A percentile compares a stretch with the other conserved stretches of the same genome.
These are phyloP conservation scores for Blastobotrys mokoenaii DNA, from an alignment of 805 yeast species.

Conservation along the genomic window DNA sequence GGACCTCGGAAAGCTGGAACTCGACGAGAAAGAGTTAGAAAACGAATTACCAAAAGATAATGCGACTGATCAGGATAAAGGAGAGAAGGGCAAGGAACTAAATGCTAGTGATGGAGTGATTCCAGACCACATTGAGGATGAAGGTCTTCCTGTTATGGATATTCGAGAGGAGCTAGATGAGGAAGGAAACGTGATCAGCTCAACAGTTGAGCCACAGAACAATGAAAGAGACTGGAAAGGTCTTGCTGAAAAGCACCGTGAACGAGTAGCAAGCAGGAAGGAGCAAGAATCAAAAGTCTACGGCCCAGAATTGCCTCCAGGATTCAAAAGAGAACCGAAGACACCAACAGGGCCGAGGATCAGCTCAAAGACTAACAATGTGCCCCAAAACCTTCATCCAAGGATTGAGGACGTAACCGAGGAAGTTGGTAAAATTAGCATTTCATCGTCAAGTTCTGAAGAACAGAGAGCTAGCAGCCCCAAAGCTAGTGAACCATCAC, in stretches of 20 bases:
- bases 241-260: not conserved
- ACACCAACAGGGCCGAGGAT: not conserved
- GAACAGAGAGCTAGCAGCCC: no score
- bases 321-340: not conserved
- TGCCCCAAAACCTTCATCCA: not conserved
- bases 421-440: no score
- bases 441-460: no score
- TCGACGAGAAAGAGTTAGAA: conserved; percentile 18
- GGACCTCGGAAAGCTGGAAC: conserved; percentile 7
- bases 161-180: conserved; percentile 81
- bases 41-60: no score
- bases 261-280: not conserved
- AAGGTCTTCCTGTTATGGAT: conserved; percentile 78
- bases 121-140: no score
- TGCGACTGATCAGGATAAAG: conserved; percentile 24
- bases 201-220: conserved; percentile 37
- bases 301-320: not conserved
- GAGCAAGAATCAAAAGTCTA: not conserved
- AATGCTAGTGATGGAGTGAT: conserved; percentile 42
- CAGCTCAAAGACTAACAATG: not conserved
- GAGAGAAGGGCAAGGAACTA: conserved; percentile 26
- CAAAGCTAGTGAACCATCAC: no score
- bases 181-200: conserved; percentile 55
- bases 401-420: no score
- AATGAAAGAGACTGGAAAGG: conserved; percentile 3